phyloP scores from a whole-genome alignment of 352 stramenopile species.

The Blastocystis sp. region DNA sequence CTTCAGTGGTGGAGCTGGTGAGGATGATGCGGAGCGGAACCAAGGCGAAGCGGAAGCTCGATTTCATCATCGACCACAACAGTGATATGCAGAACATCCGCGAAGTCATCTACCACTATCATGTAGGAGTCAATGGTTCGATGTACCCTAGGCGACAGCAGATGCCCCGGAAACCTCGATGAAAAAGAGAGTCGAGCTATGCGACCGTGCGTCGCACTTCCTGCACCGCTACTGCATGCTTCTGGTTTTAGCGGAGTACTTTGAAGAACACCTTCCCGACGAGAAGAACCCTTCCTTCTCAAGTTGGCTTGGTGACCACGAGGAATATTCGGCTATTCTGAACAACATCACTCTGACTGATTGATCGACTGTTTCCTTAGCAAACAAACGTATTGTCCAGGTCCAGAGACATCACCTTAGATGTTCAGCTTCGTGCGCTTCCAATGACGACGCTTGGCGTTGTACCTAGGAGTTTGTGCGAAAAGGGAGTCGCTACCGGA shows the following conservation, averaged over 20 bases:
- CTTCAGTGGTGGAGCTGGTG: slow-evolving; percentile 1
- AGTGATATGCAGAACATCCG: slow-evolving; percentile 56
- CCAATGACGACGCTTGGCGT: slow-evolving; percentile 98
- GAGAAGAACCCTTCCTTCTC: slow-evolving; percentile 45
- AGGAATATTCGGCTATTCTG: slow-evolving; percentile 32
- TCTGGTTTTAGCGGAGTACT: slow-evolving; percentile 42
- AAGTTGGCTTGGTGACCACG: slow-evolving; percentile 9
- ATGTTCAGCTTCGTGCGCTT: slow-evolving; percentile 97
- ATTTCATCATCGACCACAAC: slow-evolving; percentile 33
- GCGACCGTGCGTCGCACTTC: slow-evolving; percentile 17
- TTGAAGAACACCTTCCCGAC: slow-evolving; percentile 47
- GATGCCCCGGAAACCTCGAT: neutral
- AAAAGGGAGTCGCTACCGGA: slow-evolving; percentile 69
- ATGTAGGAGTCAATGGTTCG: neutral
- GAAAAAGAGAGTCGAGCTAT: slow-evolving; percentile 41
- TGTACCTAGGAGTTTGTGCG: slow-evolving; percentile 76
- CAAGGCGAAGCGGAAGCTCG: slow-evolving; percentile 36
- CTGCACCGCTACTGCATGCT: slow-evolving; percentile 48
- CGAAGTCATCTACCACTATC: slow-evolving; percentile 52
- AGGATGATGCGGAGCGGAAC: slow-evolving; percentile 1
- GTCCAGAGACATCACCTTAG: slow-evolving; percentile 69
- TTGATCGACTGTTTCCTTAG: slow-evolving; percentile 13
- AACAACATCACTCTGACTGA: slow-evolving; percentile 19
- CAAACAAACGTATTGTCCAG: slow-evolving; percentile 12
- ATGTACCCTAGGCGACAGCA: neutral